A percentile compares a stretch with the other conserved stretches of the same genome.
Evolutionary conservation across 345 rosid species (phyloP).

Genomic region (Syzygium oleosum): DNA sequence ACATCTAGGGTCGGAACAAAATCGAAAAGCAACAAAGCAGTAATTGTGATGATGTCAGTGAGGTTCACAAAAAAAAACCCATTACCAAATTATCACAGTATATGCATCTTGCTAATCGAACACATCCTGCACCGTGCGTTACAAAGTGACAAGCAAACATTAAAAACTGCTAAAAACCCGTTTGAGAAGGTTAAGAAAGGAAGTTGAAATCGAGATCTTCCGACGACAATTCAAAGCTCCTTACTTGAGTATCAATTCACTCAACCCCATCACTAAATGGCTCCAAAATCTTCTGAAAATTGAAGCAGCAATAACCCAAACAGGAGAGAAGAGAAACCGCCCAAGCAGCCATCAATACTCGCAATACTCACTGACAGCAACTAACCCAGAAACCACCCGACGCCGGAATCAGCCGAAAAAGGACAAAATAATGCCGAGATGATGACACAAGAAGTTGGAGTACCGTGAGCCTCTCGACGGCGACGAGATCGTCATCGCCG

Average conservation of each 20-base stretch:
- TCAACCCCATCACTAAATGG: not conserved
- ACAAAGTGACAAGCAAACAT: not conserved
- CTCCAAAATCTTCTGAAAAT: not conserved
- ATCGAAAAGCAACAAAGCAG: not conserved
- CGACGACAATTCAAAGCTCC: not conserved
- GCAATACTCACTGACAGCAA: not conserved
- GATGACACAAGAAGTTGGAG: not conserved
- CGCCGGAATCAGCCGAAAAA: not conserved
- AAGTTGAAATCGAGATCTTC: not conserved
- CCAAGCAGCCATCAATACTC: not conserved
- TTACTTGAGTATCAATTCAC: not conserved
- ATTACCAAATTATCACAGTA: not conserved
- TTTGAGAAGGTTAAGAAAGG: not conserved
- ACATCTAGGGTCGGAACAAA: not conserved
- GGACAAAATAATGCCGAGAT: too few relatives aligned
- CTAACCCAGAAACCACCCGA: not conserved
- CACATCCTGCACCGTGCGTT: not conserved
- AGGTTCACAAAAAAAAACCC: not conserved
- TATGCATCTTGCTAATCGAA: not conserved
- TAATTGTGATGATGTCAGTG: not conserved
- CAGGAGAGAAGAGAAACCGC: not conserved
- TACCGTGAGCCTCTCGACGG: constrained; percentile 18
- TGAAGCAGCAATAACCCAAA: not conserved
- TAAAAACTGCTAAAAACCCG: not conserved
- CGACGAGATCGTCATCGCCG: not conserved